Percentiles rank a stretch among this genome's conserved stretches.
Conservation (phyloP, 2,329 filamentous ascomycete genomes). For the Westerdykella ornata region DNA sequence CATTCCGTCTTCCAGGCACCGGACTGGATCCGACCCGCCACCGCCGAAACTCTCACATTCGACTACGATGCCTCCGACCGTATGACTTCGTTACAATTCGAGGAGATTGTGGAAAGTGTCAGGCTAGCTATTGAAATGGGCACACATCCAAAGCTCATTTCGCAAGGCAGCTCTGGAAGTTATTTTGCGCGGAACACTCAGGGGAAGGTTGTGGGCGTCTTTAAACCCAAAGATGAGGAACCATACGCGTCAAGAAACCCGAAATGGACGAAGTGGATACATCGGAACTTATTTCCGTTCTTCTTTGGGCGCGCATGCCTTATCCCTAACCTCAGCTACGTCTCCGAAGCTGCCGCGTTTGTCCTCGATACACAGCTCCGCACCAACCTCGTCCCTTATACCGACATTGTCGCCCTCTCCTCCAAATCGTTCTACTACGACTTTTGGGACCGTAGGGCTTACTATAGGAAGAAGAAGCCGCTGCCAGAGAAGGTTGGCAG, state of each 20-base stretch:
- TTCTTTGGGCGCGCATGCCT: slow-evolving; percentile 92
- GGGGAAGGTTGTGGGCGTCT: slow-evolving; percentile 93
- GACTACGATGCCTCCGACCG: slow-evolving; percentile 52
- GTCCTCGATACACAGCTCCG: slow-evolving; percentile 84
- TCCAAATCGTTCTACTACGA: slow-evolving; percentile 98
- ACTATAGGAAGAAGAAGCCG: slow-evolving; percentile 77
- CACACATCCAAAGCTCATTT: slow-evolving; percentile 90
- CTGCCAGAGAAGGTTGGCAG: slow-evolving; percentile 88
- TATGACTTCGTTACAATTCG: slow-evolving; percentile 76
- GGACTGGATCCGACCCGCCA: slow-evolving; percentile 75
- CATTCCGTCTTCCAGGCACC: slow-evolving; percentile 95
- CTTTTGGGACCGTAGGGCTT: slow-evolving; percentile 88
- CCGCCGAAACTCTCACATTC: slow-evolving; percentile 63
- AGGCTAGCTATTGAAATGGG: slow-evolving; percentile 80
- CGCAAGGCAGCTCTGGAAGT: slow-evolving; percentile 93
- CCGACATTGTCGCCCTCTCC: slow-evolving; percentile 86
- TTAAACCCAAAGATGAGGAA: slow-evolving; percentile 98
- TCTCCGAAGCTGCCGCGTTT: slow-evolving; percentile 95
- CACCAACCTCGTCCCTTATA: slow-evolving; percentile 92
- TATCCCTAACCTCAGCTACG: slow-evolving; percentile 95
- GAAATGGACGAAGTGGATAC: slow-evolving; percentile 99
- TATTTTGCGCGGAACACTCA: slow-evolving; percentile 92
- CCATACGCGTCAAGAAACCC: slow-evolving; percentile 95
- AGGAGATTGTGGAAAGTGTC: slow-evolving; percentile 85
- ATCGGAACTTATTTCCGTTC: slow-evolving; percentile 93